A percentile compares a stretch with the other conserved stretches of the same genome.
Conservation (phyloP, 2,329 filamentous ascomycete genomes). For the Fusarium coffeatum region DNA sequence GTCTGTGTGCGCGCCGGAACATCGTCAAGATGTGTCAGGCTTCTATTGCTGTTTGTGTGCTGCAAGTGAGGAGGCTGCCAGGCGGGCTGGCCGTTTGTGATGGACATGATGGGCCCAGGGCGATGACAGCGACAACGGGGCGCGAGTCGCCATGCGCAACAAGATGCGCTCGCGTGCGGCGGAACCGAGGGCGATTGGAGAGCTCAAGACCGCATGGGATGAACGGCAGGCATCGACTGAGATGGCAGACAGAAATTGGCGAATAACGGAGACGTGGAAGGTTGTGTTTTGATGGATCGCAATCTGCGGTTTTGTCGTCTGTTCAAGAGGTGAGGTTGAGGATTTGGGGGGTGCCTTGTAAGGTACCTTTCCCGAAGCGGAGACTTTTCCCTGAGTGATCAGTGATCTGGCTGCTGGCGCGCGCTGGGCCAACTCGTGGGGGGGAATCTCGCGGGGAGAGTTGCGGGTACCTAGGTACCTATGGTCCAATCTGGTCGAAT, state of each 20-base stretch:
- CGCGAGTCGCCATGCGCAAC: slow-evolving; percentile 68
- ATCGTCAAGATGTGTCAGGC: slow-evolving; percentile 72
- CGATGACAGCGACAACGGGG: slow-evolving; percentile 61
- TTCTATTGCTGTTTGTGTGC: slow-evolving; percentile 59
- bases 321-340: slow-evolving; percentile 68
- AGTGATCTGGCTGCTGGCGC: slow-evolving; percentile 40
- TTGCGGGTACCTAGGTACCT: slow-evolving; percentile 42
- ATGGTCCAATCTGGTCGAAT: slow-evolving; percentile 32
- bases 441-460: slow-evolving; percentile 30
- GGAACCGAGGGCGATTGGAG: slow-evolving; percentile 59
- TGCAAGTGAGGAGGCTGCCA: slow-evolving; percentile 71
- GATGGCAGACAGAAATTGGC: slow-evolving; percentile 60
- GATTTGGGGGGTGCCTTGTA: slow-evolving; percentile 56
- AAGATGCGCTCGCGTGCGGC: slow-evolving; percentile 63
- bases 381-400: slow-evolving; percentile 50
- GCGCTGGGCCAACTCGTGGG: slow-evolving; percentile 34
- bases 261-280: slow-evolving; percentile 55
- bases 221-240: slow-evolving; percentile 64
- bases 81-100: slow-evolving; percentile 72
- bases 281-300: slow-evolving; percentile 64
- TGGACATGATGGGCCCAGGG: slow-evolving; percentile 70
- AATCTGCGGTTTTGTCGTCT: slow-evolving; percentile 62
- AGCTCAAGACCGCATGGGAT: slow-evolving; percentile 62
- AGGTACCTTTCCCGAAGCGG: slow-evolving; percentile 55
- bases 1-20: slow-evolving; percentile 63